Evolutionary conservation across 306 rosid genomes (phyloP), one percentile per base, ranked within the genome.

Genomic region (Cucurbita argyrosperma): DNA sequence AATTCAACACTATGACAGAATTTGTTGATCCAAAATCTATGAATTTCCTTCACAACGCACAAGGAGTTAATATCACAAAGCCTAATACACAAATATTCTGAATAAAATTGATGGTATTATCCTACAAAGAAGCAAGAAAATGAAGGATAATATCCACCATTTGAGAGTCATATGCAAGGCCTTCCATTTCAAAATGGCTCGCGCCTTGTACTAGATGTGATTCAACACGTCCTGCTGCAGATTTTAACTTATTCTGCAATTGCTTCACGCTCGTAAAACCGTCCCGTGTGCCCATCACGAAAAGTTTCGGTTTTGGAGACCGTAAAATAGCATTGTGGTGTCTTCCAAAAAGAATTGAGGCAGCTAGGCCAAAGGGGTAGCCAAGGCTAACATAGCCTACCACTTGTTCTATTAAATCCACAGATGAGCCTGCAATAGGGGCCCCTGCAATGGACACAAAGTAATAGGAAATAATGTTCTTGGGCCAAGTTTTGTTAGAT

Each of bases 181-280:
- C 99, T 84, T 91, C 99, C 99, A 95, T 91, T 77, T 91, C 91
- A 79, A 95, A 95, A 61, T 91, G 97, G 52, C 97, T 67, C 21
- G 60, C 89, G 18, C 97, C 99, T 76, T 89, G 97, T 26, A 95
- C 82, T 18, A 95, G 81, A 75, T 87, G 89, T 4, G 83, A 87
- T 74, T 89, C 96, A 0, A 71, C 84, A 0, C 85, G 92, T 12
- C 99, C 99, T 0, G 77, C 83, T 0, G 97, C 96, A 43, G 89
- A 79, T 18, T 54, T 79, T 55, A 95, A 83, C 96, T 91, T 91
- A 80, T 85, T 91, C 16, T 82, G 74, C 47, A 95, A 80, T 84
- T 95, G 97, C 76, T 89, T 88, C 18, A 88, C 91, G 49, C 89
- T 89, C 0, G 97, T 95, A 81, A 91, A 95, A 50, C 99, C 96